These are phyloP conservation scores for Lachnum nothofagi DNA, from an alignment of 2,329 filamentous ascomycete species.

Conservation along the genomic window DNA sequence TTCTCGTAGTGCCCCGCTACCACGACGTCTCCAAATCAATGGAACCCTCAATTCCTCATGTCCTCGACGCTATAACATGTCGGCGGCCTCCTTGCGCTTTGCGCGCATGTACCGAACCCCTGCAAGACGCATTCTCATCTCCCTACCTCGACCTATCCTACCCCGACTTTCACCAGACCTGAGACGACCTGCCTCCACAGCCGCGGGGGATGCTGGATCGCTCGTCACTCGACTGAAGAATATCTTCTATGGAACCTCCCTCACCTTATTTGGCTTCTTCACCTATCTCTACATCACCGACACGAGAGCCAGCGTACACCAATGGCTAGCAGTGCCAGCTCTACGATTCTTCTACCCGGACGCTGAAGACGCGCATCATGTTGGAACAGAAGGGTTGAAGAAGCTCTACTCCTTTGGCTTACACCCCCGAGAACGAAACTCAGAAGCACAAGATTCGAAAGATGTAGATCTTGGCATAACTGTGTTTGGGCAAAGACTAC, in stretches of 20 bases:
- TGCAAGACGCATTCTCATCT: not conserved
- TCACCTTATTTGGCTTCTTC: constrained; percentile 43
- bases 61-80: not conserved
- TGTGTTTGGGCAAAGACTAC: constrained; percentile 72
- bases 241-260: constrained; percentile 48
- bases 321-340: constrained; percentile 60
- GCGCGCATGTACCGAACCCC: not conserved
- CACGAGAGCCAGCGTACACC: constrained; percentile 65
- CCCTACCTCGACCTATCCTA: not conserved
- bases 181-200: constrained; percentile 16
- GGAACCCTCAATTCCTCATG: not conserved
- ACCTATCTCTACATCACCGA: constrained; percentile 69
- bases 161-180: not conserved
- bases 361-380: constrained; percentile 87
- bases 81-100: not conserved
- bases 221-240: constrained; percentile 43
- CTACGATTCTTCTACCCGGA: constrained; percentile 65
- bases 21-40: not conserved
- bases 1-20: not conserved
- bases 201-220: constrained; percentile 30
- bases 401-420: constrained; percentile 67
- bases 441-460: constrained; percentile 21
- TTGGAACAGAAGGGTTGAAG: constrained; percentile 66
- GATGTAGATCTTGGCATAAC: constrained; percentile 38
- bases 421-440: constrained; percentile 70